Evolutionary conservation across 345 rosid genomes (phyloP).

Genomic region (rapeseed (Brassica napus)): DNA sequence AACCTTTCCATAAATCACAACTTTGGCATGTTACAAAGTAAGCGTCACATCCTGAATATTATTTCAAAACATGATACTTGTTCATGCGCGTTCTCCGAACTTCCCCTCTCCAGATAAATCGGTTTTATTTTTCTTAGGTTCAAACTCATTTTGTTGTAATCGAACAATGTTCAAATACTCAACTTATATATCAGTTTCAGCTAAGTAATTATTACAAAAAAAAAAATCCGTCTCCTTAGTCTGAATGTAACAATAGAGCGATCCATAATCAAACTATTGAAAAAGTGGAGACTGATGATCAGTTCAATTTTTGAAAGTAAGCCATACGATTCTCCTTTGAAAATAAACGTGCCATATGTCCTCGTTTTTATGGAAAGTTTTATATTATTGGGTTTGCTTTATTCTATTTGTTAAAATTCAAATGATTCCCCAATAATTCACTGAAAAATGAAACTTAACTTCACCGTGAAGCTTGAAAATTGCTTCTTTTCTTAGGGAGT

Average conservation of each 20-base stretch:
- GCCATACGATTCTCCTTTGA: slow-evolving; percentile 34
- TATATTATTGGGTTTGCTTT: slow-evolving; percentile 33
- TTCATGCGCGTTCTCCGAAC: slow-evolving; percentile 30
- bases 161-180: slow-evolving; percentile 7
- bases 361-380: slow-evolving; percentile 33
- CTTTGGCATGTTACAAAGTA: background rate
- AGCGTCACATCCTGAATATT: slow-evolving; percentile 33
- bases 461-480: slow-evolving; percentile 34
- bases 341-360: slow-evolving; percentile 28
- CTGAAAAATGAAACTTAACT: slow-evolving; percentile 31
- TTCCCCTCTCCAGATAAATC: background rate
- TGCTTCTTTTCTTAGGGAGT: no score
- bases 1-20: no score
- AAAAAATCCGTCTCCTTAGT: background rate
- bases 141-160: slow-evolving; percentile 18
- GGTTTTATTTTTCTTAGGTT: background rate
- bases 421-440: slow-evolving; percentile 45
- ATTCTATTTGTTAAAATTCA: slow-evolving; percentile 37
- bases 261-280: background rate
- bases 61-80: slow-evolving; percentile 17
- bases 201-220: background rate
- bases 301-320: slow-evolving; percentile 18
- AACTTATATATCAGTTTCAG: background rate
- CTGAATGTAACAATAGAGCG: slow-evolving; percentile 5
- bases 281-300: background rate